phyloP scores from a whole-genome alignment of 164 flowering plant genomes.

The Dillenia suffruticosa region DNA sequence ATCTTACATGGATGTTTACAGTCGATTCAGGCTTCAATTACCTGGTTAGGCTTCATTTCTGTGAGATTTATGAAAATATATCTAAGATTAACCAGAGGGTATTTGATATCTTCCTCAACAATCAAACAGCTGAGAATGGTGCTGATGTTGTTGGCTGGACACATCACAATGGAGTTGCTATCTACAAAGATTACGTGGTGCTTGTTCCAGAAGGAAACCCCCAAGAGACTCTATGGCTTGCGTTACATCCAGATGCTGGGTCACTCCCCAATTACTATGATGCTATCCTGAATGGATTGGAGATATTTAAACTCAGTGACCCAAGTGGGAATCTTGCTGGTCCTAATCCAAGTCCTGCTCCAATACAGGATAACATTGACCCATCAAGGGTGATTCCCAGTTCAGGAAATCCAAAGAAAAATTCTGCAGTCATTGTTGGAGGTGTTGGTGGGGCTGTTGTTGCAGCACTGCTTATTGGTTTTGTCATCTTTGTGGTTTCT shows the following conservation, averaged over 20 bases:
- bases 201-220: conserved; percentile 29
- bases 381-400: conserved; percentile 12
- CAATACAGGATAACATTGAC: conserved; percentile 21
- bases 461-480: conserved; percentile 34
- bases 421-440: conserved; percentile 43
- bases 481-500: conserved; percentile 30
- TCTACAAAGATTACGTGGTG: conserved; percentile 47
- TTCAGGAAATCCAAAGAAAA: conserved; percentile 19
- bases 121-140: conserved; percentile 52
- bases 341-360: conserved; percentile 44
- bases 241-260: conserved; percentile 37
- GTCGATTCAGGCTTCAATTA: conserved; percentile 69
- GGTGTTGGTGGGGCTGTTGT: conserved; percentile 42
- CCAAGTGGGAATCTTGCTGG: conserved; percentile 57
- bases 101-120: conserved; percentile 56
- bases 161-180: conserved; percentile 32
- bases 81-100: conserved; percentile 57
- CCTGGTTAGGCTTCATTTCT: conserved; percentile 88
- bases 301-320: conserved; percentile 53
- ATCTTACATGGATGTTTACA: conserved; percentile 71
- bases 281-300: conserved; percentile 57
- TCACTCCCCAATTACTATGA: conserved; percentile 31
- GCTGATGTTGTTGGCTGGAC: conserved; percentile 69
- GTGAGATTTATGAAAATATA: conserved; percentile 44
- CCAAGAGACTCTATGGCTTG: conserved; percentile 58